Conservation (phyloP, 306 rosid genomes). For the Carpinus viminea region DNA sequence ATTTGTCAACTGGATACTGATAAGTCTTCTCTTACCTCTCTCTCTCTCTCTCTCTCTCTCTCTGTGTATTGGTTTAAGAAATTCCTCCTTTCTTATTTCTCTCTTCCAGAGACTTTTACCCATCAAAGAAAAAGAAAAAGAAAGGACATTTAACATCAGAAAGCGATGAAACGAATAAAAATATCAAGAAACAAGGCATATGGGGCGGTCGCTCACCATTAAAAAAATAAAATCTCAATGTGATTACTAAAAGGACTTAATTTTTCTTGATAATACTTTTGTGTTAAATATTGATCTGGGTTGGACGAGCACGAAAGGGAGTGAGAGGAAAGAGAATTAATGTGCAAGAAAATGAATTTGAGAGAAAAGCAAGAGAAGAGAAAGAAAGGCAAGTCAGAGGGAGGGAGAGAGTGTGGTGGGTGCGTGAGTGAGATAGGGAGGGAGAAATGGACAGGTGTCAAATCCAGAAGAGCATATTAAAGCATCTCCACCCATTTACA, state of each 20-base stretch:
- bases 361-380: not conserved
- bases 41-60: conserved; percentile 10
- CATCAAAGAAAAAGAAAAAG: not conserved
- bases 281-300: conserved; percentile 21
- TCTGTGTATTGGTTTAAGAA: not conserved
- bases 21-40: conserved; percentile 31
- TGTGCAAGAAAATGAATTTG: not conserved
- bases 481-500: conserved; percentile 58
- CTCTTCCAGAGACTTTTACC: conserved; percentile 25
- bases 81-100: conserved; percentile 15
- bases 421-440: conserved; percentile 25
- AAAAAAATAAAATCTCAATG: conserved; percentile 35
- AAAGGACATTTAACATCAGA: conserved; percentile 35
- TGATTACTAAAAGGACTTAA: not conserved
- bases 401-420: conserved; percentile 2
- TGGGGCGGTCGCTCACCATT: conserved; percentile 35
- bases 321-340: conserved; percentile 30
- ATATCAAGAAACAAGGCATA: conserved; percentile 33
- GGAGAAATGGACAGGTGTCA: conserved; percentile 56
- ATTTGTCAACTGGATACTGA: conserved; percentile 60
- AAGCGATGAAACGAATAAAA: conserved; percentile 49
- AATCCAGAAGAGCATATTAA: conserved; percentile 43
- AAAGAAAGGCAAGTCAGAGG: not conserved
- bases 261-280: not conserved
- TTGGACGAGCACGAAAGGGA: conserved; percentile 27